Percentiles rank a stretch among this genome's conserved stretches.
These are phyloP conservation scores for Polyporus arcularius DNA, from an alignment of 768 basidiomycete genomes.

Conservation along the genomic window DNA sequence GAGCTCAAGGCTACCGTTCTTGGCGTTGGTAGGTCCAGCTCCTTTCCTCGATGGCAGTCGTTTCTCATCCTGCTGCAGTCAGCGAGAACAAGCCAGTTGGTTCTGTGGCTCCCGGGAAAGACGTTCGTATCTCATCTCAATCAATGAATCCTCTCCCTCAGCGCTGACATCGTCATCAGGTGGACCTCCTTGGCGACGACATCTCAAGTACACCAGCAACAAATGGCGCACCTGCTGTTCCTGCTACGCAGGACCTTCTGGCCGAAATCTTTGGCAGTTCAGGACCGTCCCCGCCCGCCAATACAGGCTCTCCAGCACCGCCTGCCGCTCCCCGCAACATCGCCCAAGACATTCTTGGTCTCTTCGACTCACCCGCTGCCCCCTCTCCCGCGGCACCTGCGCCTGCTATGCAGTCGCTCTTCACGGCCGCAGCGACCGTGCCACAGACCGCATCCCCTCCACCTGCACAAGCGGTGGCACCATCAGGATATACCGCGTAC, in stretches of 20 bases:
- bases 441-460: slow-evolving; percentile 40
- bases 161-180: slow-evolving; percentile 30
- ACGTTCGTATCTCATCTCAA: slow-evolving; percentile 43
- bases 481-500: slow-evolving; percentile 80
- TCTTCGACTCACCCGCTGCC: slow-evolving; percentile 53
- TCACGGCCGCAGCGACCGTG: slow-evolving; percentile 1
- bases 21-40: slow-evolving; percentile 69
- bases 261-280: slow-evolving; percentile 87
- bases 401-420: slow-evolving; percentile 5
- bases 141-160: not conserved
- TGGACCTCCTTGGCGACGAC: slow-evolving; percentile 87
- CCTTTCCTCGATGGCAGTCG: not conserved
- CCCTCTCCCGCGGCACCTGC: slow-evolving; percentile 19
- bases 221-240: slow-evolving; percentile 46
- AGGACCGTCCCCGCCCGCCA: slow-evolving; percentile 36
- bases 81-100: slow-evolving; percentile 97
- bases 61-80: slow-evolving; percentile 47
- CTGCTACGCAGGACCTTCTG: slow-evolving; percentile 80
- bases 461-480: slow-evolving; percentile 47
- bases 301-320: slow-evolving; percentile 16
- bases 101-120: slow-evolving; percentile 76
- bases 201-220: slow-evolving; percentile 40
- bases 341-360: slow-evolving; percentile 88
- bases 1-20: slow-evolving; percentile 97
- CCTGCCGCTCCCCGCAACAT: slow-evolving; percentile 48